Percentiles rank a stretch among this genome's conserved stretches.
These are phyloP conservation scores for Zopfia rhizophila DNA, from an alignment of 2,329 filamentous ascomycete species.

Conservation along the genomic window DNA sequence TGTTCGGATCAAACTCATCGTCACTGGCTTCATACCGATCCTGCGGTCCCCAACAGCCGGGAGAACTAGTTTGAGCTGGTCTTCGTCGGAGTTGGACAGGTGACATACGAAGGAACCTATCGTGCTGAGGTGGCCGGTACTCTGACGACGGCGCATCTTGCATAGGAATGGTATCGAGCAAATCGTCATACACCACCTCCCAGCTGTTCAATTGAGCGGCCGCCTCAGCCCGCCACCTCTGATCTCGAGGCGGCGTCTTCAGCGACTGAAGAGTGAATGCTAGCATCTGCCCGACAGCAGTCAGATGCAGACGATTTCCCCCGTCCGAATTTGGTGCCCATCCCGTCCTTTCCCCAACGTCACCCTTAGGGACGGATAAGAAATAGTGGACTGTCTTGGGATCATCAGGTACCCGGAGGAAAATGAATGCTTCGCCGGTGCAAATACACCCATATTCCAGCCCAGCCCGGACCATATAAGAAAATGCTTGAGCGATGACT, in stretches of 20 bases:
- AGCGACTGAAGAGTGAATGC: not conserved
- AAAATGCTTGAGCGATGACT: constrained; percentile 58
- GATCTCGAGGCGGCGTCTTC: not conserved
- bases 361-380: constrained; percentile 36
- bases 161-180: not conserved
- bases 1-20: not conserved
- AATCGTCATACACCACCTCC: not conserved
- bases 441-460: constrained; percentile 56
- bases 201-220: not conserved
- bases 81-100: not conserved
- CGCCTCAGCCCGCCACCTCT: not conserved
- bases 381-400: constrained; percentile 39
- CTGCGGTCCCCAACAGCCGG: too few relatives aligned
- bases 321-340: constrained; percentile 11
- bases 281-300: not conserved
- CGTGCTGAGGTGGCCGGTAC: not conserved
- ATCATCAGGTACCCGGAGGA: constrained; percentile 48
- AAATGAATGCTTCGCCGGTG: constrained; percentile 57
- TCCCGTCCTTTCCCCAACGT: constrained; percentile 33
- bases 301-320: not conserved
- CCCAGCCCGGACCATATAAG: constrained; percentile 60
- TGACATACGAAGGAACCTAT: not conserved
- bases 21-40: too few relatives aligned
- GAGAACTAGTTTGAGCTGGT: too few relatives aligned
- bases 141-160: constrained; percentile 24